These are phyloP conservation scores for Calonectria honghensis DNA, from an alignment of 2,329 filamentous ascomycete genomes.

Conservation along the genomic window DNA sequence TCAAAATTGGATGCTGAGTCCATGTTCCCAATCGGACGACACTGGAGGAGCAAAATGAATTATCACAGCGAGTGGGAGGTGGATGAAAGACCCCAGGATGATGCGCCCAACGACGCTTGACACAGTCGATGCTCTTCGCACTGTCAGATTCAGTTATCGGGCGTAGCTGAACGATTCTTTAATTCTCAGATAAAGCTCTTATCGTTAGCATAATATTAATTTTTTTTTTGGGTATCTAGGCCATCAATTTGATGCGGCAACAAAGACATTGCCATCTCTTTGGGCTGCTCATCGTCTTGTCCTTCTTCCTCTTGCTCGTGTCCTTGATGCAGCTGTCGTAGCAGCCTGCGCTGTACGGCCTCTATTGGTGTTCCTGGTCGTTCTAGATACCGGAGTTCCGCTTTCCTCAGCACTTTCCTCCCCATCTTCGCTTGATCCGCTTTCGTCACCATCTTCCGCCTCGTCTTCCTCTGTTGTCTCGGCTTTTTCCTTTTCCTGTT, in stretches of 20 bases:
- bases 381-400: slow-evolving; percentile 62
- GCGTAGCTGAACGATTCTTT: not conserved
- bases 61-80: slow-evolving; percentile 67
- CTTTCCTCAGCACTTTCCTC: slow-evolving; percentile 61
- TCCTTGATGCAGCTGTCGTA: slow-evolving; percentile 39
- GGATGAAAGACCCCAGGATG: slow-evolving; percentile 8
- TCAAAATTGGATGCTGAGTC: slow-evolving; percentile 60
- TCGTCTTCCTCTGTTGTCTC: slow-evolving; percentile 60
- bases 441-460: slow-evolving; percentile 62
- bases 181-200: not conserved
- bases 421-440: slow-evolving; percentile 58
- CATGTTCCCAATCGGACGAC: slow-evolving; percentile 59
- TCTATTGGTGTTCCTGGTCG: slow-evolving; percentile 60
- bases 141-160: too few relatives aligned
- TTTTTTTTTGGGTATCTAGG: slow-evolving; percentile 38
- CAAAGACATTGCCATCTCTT: not conserved
- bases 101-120: not conserved
- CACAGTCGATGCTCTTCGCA: not conserved
- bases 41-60: slow-evolving; percentile 63
- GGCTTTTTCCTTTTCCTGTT: slow-evolving; percentile 55
- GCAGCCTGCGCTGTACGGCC: slow-evolving; percentile 51
- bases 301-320: slow-evolving; percentile 59
- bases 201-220: slow-evolving; percentile 10
- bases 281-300: slow-evolving; percentile 47
- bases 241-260: not conserved